Evolutionary conservation across 2,329 filamentous ascomycete species (phyloP), one percentile per base, ranked within the genome.

Genomic region (Aureobasidium pullulans): DNA sequence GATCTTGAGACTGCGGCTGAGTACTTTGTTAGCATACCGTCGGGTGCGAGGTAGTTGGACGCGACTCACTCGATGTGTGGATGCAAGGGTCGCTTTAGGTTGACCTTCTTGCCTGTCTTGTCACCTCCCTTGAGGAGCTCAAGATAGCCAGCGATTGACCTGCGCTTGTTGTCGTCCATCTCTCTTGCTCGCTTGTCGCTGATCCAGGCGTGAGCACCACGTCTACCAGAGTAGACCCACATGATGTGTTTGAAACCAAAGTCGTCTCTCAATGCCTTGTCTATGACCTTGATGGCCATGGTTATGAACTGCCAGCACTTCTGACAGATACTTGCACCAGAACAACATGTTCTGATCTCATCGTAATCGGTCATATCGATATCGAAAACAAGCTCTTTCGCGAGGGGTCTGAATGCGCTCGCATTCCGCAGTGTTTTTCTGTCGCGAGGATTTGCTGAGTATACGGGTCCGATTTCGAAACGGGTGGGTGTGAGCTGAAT

Each of bases 281-380:
- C 93, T 11, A 97, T 81, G 15, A 96, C 90, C 71, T 95, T 94
- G 71, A 99, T 93, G 7, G 94, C 89, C 91, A 99, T 97, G 28
- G 90, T 96, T 67, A 96, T 95, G 73, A 97, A 99, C 52, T 88
- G 81, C 94, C 94, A 99, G 76, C 94, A 99, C 71, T 92, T 94
- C 65, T 80, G 81, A 72, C 94, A 99, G 64, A 99, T 97, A 66
- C 89, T 95, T 8, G 93, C 90, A 71, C 93, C 92, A 68, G 87
- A 85, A 72, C 94, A 99, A 76, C 94, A 99, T 31, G 92, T 96
- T 66, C 94, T 86, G 64, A 99, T 89, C 65, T 96, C 90, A 71
- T 99, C 94, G 75, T 99, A 99, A 76, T 97, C 94, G 58, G 94
- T 97, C 83, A 99, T 83, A 82, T 99, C 94, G 68, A 99, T 97